These are phyloP conservation scores for Polygonum aviculare DNA, from an alignment of 148 eudicot genomes.

Conservation along the genomic window DNA sequence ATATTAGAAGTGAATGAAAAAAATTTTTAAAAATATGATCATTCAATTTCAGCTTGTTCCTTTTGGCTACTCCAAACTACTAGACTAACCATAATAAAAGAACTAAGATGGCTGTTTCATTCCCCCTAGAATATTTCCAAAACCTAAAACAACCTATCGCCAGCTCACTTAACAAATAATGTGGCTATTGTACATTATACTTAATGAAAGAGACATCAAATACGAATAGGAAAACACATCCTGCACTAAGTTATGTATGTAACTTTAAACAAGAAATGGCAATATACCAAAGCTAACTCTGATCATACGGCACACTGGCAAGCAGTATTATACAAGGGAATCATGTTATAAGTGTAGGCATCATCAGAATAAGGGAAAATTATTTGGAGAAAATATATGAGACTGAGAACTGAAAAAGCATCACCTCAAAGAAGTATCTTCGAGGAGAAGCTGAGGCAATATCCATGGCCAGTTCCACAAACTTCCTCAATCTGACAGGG, in stretches of 20 bases:
- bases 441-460: conserved; percentile 91
- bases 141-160: background rate
- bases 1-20: background rate
- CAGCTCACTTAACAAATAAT: background rate
- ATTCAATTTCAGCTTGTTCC: background rate
- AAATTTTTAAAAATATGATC: background rate
- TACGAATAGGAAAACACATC: background rate
- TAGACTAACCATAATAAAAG: background rate
- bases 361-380: background rate
- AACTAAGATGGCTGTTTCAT: background rate
- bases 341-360: background rate
- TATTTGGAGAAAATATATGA: background rate
- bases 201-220: background rate
- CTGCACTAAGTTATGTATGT: background rate
- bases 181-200: background rate
- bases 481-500: conserved; percentile 56
- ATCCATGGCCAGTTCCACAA: conserved; percentile 84
- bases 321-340: background rate
- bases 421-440: conserved; percentile 88
- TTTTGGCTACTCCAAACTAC: background rate
- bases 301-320: background rate
- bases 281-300: background rate
- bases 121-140: background rate
- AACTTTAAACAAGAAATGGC: background rate
- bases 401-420: background rate